These are phyloP conservation scores for Podaxis pistillaris DNA, from an alignment of 768 basidiomycete genomes.

Conservation along the genomic window DNA sequence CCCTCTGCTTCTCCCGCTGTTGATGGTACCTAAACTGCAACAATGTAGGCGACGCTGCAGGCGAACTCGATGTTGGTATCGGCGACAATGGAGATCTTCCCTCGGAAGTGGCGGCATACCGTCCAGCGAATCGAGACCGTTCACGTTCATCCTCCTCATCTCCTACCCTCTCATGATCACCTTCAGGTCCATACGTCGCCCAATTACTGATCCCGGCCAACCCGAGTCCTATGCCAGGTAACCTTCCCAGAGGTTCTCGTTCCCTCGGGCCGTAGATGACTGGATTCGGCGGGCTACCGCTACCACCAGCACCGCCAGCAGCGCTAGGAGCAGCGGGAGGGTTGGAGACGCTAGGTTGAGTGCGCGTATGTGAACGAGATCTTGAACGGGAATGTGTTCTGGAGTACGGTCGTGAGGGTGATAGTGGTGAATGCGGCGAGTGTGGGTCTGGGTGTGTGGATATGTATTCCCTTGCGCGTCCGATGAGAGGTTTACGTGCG, in stretches of 20 bases:
- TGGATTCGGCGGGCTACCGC: neutral
- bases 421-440: neutral
- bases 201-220: conserved; percentile 9
- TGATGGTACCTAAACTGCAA: conserved; percentile 8
- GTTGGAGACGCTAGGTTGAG: neutral
- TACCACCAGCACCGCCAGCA: too few species aligned
- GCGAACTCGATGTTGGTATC: neutral
- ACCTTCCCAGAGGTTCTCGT: neutral
- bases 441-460: neutral
- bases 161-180: neutral
- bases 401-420: neutral
- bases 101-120: neutral
- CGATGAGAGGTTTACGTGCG: conserved; percentile 59
- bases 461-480: conserved; percentile 24
- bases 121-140: neutral
- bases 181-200: neutral
- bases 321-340: too few species aligned
- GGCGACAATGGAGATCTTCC: neutral
- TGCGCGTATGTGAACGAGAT: conserved; percentile 2
- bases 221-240: conserved; percentile 8
- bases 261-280: neutral
- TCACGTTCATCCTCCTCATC: neutral
- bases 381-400: neutral
- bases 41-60: conserved; percentile 1
- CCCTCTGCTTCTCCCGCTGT: neutral